These are phyloP conservation scores for Lolium multiflorum DNA, from an alignment of 176 grass and related monocot genomes.

Conservation along the genomic window DNA sequence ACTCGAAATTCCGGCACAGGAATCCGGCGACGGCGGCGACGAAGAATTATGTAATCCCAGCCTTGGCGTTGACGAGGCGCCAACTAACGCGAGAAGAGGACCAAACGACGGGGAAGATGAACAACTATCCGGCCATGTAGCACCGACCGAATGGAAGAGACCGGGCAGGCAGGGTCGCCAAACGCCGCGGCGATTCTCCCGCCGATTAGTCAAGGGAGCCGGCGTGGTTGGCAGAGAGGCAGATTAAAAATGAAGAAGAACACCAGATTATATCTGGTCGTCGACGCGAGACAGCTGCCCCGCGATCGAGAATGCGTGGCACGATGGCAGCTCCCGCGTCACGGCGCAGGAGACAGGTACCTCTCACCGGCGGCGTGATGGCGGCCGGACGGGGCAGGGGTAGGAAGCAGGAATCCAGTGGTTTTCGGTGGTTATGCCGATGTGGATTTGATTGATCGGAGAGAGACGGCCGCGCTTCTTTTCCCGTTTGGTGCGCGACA, in stretches of 20 bases:
- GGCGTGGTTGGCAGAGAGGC: constrained; percentile 22
- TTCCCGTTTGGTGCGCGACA: constrained; percentile 7
- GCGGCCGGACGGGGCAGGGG: neutral
- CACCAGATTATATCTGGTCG: constrained; percentile 23
- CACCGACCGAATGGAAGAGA: neutral
- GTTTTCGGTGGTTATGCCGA: constrained; percentile 38
- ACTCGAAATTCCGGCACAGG: neutral
- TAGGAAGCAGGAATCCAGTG: constrained; percentile 34
- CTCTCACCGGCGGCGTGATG: constrained; percentile 38
- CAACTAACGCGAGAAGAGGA: constrained; percentile 23
- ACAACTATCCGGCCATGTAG: neutral
- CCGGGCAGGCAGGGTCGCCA: constrained; percentile 16
- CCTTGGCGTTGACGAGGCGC: constrained; percentile 38
- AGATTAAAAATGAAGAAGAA: neutral
- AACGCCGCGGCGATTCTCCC: constrained; percentile 20
- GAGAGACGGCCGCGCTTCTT: constrained; percentile 20
- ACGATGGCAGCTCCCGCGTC: neutral
- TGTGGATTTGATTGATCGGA: constrained; percentile 52
- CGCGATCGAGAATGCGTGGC: neutral
- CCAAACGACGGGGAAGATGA: constrained; percentile 20
- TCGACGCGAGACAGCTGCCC: constrained; percentile 3
- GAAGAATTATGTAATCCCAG: neutral
- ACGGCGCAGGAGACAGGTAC: constrained; percentile 28
- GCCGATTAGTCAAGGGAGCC: constrained; percentile 42
- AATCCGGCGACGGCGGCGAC: neutral